Conservation (phyloP, 306 rosid genomes). For the Pyrus pyrifolia region DNA sequence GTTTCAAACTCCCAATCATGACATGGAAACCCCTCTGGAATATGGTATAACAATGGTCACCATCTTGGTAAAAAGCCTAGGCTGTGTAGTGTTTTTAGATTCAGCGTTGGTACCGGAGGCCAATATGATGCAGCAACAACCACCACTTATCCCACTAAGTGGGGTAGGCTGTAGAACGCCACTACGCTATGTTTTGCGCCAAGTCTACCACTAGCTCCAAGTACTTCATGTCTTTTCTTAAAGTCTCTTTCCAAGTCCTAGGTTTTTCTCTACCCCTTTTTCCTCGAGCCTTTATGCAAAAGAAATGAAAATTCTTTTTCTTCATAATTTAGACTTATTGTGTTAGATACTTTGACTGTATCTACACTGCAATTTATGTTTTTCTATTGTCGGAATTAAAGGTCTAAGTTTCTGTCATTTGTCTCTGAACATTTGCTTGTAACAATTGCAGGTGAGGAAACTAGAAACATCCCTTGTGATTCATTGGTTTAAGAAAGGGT, state of each 20-base stretch:
- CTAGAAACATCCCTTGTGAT: constrained; percentile 60
- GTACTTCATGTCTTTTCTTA: too few relatives aligned
- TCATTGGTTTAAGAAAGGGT: constrained; percentile 64
- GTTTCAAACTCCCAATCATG: background rate
- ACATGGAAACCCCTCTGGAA: background rate
- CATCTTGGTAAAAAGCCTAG: background rate
- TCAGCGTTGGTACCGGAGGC: background rate
- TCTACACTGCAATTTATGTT: background rate
- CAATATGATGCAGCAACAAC: background rate
- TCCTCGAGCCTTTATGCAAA: background rate
- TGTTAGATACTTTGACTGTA: background rate
- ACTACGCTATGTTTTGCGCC: too few relatives aligned
- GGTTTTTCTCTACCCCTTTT: too few relatives aligned
- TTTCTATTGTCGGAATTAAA: background rate
- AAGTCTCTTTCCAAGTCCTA: too few relatives aligned
- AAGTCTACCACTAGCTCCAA: too few relatives aligned
- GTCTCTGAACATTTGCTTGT: background rate
- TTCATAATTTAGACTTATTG: background rate
- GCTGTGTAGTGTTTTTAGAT: background rate
- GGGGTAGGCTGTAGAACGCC: too few relatives aligned
- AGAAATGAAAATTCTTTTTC: background rate
- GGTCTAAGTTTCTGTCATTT: background rate
- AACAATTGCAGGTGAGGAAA: constrained; percentile 60
- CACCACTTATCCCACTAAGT: too few relatives aligned
- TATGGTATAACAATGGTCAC: background rate